Conservation (phyloP, 345 rosid species). For the Geranium rotundifolium region DNA sequence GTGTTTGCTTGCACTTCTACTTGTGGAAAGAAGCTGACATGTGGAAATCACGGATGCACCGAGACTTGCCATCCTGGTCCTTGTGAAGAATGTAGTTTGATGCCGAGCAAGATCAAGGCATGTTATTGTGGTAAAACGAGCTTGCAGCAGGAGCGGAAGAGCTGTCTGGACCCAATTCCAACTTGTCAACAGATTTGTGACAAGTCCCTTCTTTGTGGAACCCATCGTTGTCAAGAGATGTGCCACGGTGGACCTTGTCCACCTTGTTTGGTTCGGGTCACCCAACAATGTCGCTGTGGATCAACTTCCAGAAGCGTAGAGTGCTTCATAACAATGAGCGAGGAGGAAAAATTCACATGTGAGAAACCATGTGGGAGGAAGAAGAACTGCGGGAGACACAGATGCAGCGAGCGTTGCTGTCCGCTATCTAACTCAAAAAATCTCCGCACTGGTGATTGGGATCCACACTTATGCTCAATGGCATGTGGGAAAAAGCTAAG, state of each 20-base stretch:
- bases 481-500: conserved; percentile 84
- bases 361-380: conserved; percentile 73
- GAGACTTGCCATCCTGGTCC: conserved; percentile 79
- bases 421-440: conserved; percentile 53
- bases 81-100: conserved; percentile 63
- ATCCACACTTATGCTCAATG: conserved; percentile 82
- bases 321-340: conserved; percentile 48
- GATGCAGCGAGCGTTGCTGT: conserved; percentile 91
- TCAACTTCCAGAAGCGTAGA: conserved; percentile 61
- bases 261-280: conserved; percentile 53
- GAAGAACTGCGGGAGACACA: conserved; percentile 87
- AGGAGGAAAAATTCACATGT: conserved; percentile 50
- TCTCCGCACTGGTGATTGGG: conserved; percentile 43
- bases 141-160: conserved; percentile 53
- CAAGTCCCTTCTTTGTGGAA: conserved; percentile 60
- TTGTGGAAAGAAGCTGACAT: conserved; percentile 52
- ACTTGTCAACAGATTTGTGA: conserved; percentile 53
- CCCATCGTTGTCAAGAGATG: conserved; percentile 51
- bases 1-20: conserved; percentile 56
- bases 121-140: conserved; percentile 78
- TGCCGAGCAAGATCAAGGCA: conserved; percentile 56
- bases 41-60: conserved; percentile 61
- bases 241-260: conserved; percentile 87
- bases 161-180: conserved; percentile 82
- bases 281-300: conserved; percentile 76